phyloP scores from a whole-genome alignment of 148 eudicot species.

The Mesembryanthemum crystallinum region DNA sequence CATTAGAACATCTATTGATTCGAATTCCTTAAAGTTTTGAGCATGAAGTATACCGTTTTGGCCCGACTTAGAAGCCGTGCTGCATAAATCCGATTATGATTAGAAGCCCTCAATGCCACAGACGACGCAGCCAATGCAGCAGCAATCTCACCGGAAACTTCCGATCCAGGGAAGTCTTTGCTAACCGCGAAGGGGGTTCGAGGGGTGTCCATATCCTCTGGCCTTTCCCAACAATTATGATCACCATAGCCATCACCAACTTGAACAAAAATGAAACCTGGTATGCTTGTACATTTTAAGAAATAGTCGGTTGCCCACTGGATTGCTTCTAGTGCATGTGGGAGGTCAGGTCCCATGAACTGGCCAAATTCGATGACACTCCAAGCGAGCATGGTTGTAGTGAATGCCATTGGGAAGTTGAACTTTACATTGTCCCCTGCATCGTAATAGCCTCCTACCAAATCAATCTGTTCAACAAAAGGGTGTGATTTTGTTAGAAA shows the following conservation, averaged over 20 bases:
- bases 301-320: conserved; percentile 62
- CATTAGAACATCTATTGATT: no score
- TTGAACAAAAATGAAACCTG: conserved; percentile 43
- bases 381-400: conserved; percentile 71
- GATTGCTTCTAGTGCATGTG: conserved; percentile 42
- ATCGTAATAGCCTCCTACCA: conserved; percentile 72
- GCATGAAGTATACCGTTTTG: conserved; percentile 40
- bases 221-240: conserved; percentile 70
- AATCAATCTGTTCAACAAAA: conserved; percentile 39
- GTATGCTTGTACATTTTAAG: conserved; percentile 39
- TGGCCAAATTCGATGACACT: conserved; percentile 47
- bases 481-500: no score
- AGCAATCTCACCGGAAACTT: conserved; percentile 59
- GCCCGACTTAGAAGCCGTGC: conserved; percentile 47
- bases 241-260: conserved; percentile 54
- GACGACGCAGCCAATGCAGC: conserved; percentile 67
- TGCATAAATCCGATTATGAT: conserved; percentile 40
- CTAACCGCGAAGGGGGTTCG: conserved; percentile 46
- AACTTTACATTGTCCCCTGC: conserved; percentile 73
- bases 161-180: conserved; percentile 43
- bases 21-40: no score
- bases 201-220: conserved; percentile 70
- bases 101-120: conserved; percentile 34
- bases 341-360: conserved; percentile 34
- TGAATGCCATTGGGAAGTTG: conserved; percentile 68